A percentile compares a stretch with the other conserved stretches of the same genome.
phyloP scores from a whole-genome alignment of 2,329 filamentous ascomycete genomes.

The Calonectria honghensis region DNA sequence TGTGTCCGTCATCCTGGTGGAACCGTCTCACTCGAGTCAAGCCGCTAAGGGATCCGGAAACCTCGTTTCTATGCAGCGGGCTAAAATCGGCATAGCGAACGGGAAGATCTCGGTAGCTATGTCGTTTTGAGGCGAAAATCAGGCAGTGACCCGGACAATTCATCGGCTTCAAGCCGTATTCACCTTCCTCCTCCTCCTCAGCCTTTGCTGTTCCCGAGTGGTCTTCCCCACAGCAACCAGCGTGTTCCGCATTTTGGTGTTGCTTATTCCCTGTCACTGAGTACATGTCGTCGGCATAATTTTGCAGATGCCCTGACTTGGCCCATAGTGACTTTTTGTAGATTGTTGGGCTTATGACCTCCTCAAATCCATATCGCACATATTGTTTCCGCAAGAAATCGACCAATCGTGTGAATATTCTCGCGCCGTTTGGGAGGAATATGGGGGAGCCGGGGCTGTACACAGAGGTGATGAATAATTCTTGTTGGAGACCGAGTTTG shows the following conservation, averaged over 20 bases:
- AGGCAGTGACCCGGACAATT: constrained; percentile 94
- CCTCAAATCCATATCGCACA: constrained; percentile 87
- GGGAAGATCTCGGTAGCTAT: constrained; percentile 87
- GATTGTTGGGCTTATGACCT: constrained; percentile 92
- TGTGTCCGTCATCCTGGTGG: constrained; percentile 93
- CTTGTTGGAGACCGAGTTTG: constrained; percentile 77
- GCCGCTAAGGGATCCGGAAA: constrained; percentile 87
- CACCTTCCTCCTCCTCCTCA: constrained; percentile 77
- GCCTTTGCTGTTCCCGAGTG: constrained; percentile 47
- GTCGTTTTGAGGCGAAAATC: constrained; percentile 83
- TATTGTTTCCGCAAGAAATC: constrained; percentile 90
- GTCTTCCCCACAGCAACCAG: constrained; percentile 59
- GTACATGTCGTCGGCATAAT: constrained; percentile 96
- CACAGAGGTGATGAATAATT: constrained; percentile 85
- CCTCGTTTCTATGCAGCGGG: constrained; percentile 89
- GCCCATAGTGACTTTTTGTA: constrained; percentile 93
- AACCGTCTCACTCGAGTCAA: constrained; percentile 90
- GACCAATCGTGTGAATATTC: constrained; percentile 88
- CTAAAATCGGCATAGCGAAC: constrained; percentile 92
- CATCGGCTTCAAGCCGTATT: constrained; percentile 93
- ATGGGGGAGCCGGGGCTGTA: constrained; percentile 92
- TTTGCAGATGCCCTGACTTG: constrained; percentile 89
- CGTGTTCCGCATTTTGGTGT: constrained; percentile 37
- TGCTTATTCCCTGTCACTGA: constrained; percentile 77
- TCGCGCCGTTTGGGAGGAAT: constrained; percentile 87